Evolutionary conservation across 441 rosid species (phyloP), one percentile per base, ranked within the genome.

Genomic region (Capsella rubella): DNA sequence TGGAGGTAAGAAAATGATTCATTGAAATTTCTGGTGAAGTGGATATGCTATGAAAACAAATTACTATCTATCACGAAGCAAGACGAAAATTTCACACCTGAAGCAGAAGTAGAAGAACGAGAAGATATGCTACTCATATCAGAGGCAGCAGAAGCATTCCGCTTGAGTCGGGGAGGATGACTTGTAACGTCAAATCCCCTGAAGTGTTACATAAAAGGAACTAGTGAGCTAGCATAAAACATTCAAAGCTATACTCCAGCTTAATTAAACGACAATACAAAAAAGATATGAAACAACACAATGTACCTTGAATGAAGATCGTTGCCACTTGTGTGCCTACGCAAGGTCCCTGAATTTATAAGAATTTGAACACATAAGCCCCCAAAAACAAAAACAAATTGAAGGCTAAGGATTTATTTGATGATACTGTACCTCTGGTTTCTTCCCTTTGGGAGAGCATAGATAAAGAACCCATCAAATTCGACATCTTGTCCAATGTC

Each of bases 91-190:
- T 53, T 14, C 70, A 62, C 4, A 75, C 79, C 95, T 85, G 89
- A 67, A 86, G 61, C 82, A 71, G 78, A 15, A 40, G 78, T 46
- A 56, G 76, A 13, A 43, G 80, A 80, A 71, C 78, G 84, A 14
- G 92, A 89, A 82, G 90, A 79, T 32, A 81, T 43, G 76, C 91
- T 87, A 75, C 94, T 85, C 27, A 82, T 82, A 76, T 94, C 97
- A 61, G 92, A 90, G 69, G 90, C 84, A 54, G 88, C 81, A 31
- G 97, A 92, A 77, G 87, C 84, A 79, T 87, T 90, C 75, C 94
- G 84, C 34, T 83, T 86, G 71, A 79, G 92, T 67, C 80, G 85
- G 49, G 82, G 75, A 72, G 80, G 83, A 77, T 53, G 67, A 46
- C 40, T 77, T 34, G 82, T 70, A 56, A 83, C 81, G 51, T 91